Conservation (phyloP, 2,329 filamentous ascomycete species). For the Trichoderma polysporum region DNA sequence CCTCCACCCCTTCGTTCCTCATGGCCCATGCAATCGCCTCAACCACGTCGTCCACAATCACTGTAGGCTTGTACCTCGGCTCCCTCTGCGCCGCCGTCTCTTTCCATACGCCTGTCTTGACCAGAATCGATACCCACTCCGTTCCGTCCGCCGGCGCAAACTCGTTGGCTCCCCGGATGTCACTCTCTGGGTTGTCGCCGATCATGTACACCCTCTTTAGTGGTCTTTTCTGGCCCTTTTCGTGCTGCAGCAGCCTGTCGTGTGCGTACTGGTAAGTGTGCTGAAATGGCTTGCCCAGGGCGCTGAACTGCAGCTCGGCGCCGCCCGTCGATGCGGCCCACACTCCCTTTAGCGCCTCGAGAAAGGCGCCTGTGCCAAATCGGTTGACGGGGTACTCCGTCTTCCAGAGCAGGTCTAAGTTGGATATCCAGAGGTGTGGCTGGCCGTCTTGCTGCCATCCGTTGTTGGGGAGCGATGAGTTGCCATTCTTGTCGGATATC, state of each 20-base stretch:
- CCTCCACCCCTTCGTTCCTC: constrained; percentile 50
- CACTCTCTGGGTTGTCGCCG: constrained; percentile 84
- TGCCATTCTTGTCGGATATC: constrained; percentile 69
- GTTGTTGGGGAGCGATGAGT: constrained; percentile 61
- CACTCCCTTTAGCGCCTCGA: constrained; percentile 75
- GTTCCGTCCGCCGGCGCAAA: constrained; percentile 66
- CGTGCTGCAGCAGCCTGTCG: constrained; percentile 64
- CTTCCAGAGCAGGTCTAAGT: constrained; percentile 88
- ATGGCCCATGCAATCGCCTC: constrained; percentile 77
- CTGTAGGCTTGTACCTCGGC: constrained; percentile 61
- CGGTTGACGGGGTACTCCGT: constrained; percentile 81
- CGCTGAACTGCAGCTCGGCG: constrained; percentile 57
- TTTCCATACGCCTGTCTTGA: constrained; percentile 75
- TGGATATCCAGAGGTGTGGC: constrained; percentile 81
- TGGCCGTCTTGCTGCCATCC: constrained; percentile 85
- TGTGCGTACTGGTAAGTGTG: constrained; percentile 78
- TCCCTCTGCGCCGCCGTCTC: constrained; percentile 39
- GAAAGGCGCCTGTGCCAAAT: constrained; percentile 88
- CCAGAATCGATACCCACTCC: constrained; percentile 75
- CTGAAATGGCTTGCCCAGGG: constrained; percentile 80
- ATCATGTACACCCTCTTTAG: constrained; percentile 87
- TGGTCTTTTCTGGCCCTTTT: constrained; percentile 52
- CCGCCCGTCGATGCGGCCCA: constrained; percentile 72
- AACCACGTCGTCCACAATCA: constrained; percentile 71
- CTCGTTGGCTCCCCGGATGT: constrained; percentile 83